Percentiles rank a stretch among this genome's conserved stretches.
phyloP scores from a whole-genome alignment of 1,139 yeast species.

The Geotrichum armillariae region DNA sequence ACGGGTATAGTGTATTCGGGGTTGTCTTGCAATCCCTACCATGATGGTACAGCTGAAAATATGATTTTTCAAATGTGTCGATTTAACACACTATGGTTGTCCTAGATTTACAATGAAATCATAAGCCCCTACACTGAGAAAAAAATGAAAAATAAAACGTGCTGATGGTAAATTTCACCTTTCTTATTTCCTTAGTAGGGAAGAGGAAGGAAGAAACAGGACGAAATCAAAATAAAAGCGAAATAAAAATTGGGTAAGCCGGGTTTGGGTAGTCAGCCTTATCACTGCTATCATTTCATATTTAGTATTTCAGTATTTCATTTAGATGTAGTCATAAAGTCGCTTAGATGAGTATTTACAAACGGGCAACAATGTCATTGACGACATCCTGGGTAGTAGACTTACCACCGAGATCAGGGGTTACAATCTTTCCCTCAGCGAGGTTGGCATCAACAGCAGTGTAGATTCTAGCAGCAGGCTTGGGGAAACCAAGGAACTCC shows the following conservation, averaged over 20 bases:
- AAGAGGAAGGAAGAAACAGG: no score
- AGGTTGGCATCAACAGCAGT: conserved; percentile 93
- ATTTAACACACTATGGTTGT: no score
- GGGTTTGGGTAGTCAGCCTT: conserved; percentile 7
- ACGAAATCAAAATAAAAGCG: neutral
- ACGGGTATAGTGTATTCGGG: no score
- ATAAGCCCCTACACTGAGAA: neutral
- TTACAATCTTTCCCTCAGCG: conserved; percentile 73
- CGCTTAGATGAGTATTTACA: conserved; percentile 34
- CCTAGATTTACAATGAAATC: no score
- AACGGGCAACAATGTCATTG: conserved; percentile 68
- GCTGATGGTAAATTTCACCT: no score
- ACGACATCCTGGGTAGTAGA: conserved; percentile 84
- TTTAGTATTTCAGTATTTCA: no score
- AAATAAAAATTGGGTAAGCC: neutral
- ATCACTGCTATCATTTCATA: neutral
- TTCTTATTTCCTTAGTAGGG: no score
- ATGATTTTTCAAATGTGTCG: no score
- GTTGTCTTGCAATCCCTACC: no score
- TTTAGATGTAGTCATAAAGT: neutral
- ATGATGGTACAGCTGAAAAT: no score
- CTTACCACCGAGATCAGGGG: conserved; percentile 94
- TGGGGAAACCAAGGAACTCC: conserved; percentile 90
- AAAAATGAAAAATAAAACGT: neutral
- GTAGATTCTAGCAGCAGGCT: conserved; percentile 90